Conservation (phyloP, 2,329 filamentous ascomycete species). For the Phialocephala subalpina region DNA sequence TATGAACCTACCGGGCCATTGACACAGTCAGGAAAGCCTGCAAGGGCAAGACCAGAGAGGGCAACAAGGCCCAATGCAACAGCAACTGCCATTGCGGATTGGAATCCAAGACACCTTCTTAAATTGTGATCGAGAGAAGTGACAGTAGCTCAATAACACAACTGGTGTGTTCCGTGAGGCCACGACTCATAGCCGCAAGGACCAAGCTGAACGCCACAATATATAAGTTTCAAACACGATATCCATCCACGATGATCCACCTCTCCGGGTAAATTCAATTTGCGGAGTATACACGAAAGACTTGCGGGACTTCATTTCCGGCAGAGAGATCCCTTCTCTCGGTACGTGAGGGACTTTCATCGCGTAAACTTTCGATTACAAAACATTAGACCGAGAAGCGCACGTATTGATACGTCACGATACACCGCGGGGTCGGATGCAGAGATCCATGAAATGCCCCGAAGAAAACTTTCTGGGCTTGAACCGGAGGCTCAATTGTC, state of each 20-base stretch:
- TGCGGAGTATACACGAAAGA: not conserved
- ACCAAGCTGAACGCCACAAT: conserved; percentile 10
- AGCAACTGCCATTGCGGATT: not conserved
- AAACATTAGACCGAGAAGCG: not conserved
- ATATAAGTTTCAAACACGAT: not conserved
- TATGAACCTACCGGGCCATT: conserved; percentile 49
- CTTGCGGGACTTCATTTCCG: not conserved
- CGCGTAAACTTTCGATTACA: not conserved
- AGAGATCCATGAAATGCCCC: not conserved
- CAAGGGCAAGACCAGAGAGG: not conserved
- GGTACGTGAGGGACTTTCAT: not conserved
- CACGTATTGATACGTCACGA: not conserved
- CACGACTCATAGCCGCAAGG: not conserved
- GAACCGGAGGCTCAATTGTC: not conserved
- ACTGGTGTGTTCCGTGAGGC: not conserved
- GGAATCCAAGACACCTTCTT: not conserved
- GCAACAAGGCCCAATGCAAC: not conserved
- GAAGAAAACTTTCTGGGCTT: not conserved
- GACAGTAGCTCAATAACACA: not conserved
- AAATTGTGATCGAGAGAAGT: not conserved
- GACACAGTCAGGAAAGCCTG: conserved; percentile 56
- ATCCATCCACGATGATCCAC: not conserved
- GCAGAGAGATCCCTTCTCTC: not conserved
- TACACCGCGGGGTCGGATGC: not conserved
- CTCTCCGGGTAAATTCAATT: conserved; percentile 3